Evolutionary conservation across 371 early-diverging fungal genomes (phyloP).

Genomic region (Neoconidiobolus thromboides): DNA sequence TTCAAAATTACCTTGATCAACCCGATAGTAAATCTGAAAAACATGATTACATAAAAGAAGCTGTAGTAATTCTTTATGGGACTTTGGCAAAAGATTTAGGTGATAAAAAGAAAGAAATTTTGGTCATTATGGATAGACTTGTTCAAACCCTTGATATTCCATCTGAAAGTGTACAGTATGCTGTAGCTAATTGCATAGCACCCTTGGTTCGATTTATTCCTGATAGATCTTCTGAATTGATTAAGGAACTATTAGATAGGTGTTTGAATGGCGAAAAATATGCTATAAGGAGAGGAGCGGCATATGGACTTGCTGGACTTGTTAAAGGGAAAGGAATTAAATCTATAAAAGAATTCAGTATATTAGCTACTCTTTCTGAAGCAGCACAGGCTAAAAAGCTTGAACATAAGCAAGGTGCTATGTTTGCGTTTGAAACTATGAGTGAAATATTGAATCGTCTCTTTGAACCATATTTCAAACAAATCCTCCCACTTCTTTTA

Average conservation of each 20-base stretch:
- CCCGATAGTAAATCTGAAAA: conserved; percentile 33
- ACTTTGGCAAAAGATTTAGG: conserved; percentile 75
- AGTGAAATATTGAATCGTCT: conserved; percentile 67
- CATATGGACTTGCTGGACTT: conserved; percentile 91
- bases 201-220: conserved; percentile 60
- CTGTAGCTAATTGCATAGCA: conserved; percentile 86
- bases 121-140: conserved; percentile 61
- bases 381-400: conserved; percentile 57
- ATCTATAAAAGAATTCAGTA: conserved; percentile 59
- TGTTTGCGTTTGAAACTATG: conserved; percentile 84
- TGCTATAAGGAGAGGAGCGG: conserved; percentile 82
- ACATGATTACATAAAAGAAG: conserved; percentile 68
- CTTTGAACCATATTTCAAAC: conserved; percentile 95
- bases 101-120: conserved; percentile 46
- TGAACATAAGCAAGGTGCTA: conserved; percentile 74
- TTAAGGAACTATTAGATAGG: conserved; percentile 43
- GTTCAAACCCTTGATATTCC: conserved; percentile 83
- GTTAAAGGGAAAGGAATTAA: conserved; percentile 83
- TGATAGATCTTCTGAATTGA: conserved; percentile 34
- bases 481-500: conserved; percentile 73
- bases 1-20: conserved; percentile 54
- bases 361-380: conserved; percentile 64
- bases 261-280: conserved; percentile 58
- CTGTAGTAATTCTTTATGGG: conserved; percentile 81
- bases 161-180: conserved; percentile 85